Evolutionary conservation across 78 protist species (phyloP), one percentile per base, ranked within the genome.

Genomic region (Isochrysis galbana): DNA sequence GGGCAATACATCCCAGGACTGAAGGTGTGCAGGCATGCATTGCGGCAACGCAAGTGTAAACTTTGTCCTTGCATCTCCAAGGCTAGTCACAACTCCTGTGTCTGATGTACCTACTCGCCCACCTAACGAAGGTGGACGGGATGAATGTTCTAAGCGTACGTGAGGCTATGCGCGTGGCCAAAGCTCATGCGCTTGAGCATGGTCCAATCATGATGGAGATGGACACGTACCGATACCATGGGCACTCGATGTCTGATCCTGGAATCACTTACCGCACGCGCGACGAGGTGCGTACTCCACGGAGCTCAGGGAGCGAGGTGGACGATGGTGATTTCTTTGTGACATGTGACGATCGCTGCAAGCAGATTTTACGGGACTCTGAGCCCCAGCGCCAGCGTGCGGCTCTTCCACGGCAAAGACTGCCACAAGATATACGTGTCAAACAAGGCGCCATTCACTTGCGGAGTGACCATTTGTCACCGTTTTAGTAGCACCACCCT

Each of bases 191-290:
- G 42, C 1, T 23, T 5, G 94, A 96, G 92, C 91, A 89, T 41
- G 93, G 87, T 10, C 93, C 93, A 22, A 32, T 97, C 51, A 89
- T 97, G 47, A 36, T 98, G 67, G 98, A 97, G 91, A 67, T 96
- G 93, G 95, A 95, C 41, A 97, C 99, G 42, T 98, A 98, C 94
- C 98, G 99, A 72, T 98, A 98, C 94, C 93, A 94, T 25, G 96
- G 99, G 61, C 99, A 98, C 97, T 95, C 97, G 48, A 98, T 98
- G 99, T 95, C 97, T 77, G 99, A 98, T 93, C 99, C 99, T 29
- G 99, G 98, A 70, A 94, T 78, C 29, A 78, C 87, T 0, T 78
- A 78, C 87, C 46, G 87, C 36, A 41, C 2, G 42, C 36, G 82
- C 14, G 82, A 72, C 42, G 82, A 72, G 82, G 82, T 72, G 82